Evolutionary conservation across 2,329 filamentous ascomycete species (phyloP), one percentile per base, ranked within the genome.

Genomic region (Aspergillus tanneri): DNA sequence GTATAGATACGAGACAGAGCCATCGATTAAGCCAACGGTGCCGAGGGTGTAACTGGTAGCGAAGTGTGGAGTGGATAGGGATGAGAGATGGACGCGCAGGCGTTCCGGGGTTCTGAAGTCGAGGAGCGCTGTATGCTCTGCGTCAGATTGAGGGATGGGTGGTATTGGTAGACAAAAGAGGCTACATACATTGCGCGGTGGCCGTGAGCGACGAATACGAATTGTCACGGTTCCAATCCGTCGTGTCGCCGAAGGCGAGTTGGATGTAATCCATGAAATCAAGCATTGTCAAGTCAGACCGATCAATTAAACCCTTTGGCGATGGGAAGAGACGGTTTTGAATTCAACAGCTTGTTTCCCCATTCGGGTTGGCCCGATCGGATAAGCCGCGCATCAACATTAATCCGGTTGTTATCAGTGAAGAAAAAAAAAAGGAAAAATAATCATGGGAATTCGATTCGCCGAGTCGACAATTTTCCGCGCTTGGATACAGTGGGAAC

Each of bases 181-280:
- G n/a, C n/a, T n/a, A 59, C 72, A 56, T 76, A 88, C 87, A 88
- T 76, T 90, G 83, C 39, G 89, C 84, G 3, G 90, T 95, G 49
- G 86, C 84, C 60, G 90, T 96, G 63, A 96, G 77, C 56, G 86
- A 83, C 59, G 88, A 85, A 74, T 96, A 96, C 52, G 88, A 93
- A 72, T 95, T 96, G 76, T 96, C 90, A 64, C 84, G 80, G 67
- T 91, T 88, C 91, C 91, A 96, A 68, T 86, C 82, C 37, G 90
- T 91, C 47, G 87, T 86, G 67, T 87, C 80, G 70, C 90, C 88
- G 74, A 96, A 96, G 63, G 89, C 88, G 73, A 87, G 82, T 73
- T 95, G 90, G 76, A 96, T 86, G 77, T 95, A 92, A 74, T 95
- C 90, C 89, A 96, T 95, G 77, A 96, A 96, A 74, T 91, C 87